Base-by-base conservation (phyloP, 2,329 filamentous ascomycete species). In the Volutella citrinella region DNA sequence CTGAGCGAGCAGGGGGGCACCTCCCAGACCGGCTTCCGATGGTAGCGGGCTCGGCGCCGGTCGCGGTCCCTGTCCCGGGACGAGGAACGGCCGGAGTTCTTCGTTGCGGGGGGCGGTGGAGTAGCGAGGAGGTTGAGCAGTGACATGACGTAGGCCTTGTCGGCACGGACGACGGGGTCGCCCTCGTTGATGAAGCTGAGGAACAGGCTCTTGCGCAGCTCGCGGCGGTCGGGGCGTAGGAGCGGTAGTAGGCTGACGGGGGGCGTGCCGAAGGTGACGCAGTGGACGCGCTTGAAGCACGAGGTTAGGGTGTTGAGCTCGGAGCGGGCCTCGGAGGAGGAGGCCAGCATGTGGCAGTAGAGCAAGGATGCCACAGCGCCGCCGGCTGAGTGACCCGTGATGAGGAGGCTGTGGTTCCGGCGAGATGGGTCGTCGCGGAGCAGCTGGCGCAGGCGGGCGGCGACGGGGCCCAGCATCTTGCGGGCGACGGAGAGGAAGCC, bases 381-480 rank as follows among this genome's bases (percentile, higher is more conserved):
- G 12, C 88, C 89, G 0, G 89, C 89, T 2, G 83, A 88, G 55
- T 95, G 89, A 0, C 89, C 89, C 0, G 89, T 94, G 40, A 95
- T 84, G 13, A 95, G 68, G 8, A 95, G 70, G 12, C 82, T 87
- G 52, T 81, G 84, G 4, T 69, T 65, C 6, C 76, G 71, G 10
- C 85, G 75, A 4, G 66, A 61, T 0, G 86, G 84, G 42, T 90
- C 78, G 43, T 93, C 84, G 43, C 82, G 69, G 0, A 94, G 70
- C 1, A 93, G 65, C 43, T 79, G 70, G 3, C 82, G 74, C 7
- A 94, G 71, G 1, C 84, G 76, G 0, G 76, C 69, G 2, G 87
- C 85, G 1, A 94, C 82, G 1, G 85, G 82, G 6, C 65, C 65
- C 16, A 90, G 63, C 86, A 91, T 93, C 33, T 80, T 80, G 30